Evolutionary conservation across 2,329 filamentous ascomycete species (phyloP).

Genomic region (Exophiala aquamarina): DNA sequence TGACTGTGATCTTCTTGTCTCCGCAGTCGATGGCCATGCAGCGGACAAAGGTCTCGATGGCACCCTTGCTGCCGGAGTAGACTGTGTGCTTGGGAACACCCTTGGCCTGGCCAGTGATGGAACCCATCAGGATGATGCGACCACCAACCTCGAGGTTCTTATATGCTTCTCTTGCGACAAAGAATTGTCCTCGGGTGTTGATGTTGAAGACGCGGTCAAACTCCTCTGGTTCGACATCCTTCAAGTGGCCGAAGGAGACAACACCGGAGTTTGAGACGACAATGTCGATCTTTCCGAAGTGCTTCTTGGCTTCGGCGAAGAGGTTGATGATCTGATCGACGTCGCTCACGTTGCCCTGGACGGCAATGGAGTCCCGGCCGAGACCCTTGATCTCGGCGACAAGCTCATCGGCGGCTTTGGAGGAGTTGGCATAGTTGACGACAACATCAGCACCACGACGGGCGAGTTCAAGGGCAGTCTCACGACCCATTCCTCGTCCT

Average conservation of each 20-base stretch:
- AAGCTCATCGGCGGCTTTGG: constrained; percentile 63
- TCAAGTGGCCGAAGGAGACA: constrained; percentile 66
- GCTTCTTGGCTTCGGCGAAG: constrained; percentile 62
- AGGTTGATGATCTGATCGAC: constrained; percentile 62
- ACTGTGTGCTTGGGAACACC: constrained; percentile 70
- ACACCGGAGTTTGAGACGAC: constrained; percentile 59
- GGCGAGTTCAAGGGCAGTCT: constrained; percentile 43
- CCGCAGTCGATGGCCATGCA: constrained; percentile 71
- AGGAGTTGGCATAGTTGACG: constrained; percentile 57
- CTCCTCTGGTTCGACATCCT: constrained; percentile 69
- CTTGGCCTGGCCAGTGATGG: constrained; percentile 66
- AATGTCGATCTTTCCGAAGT: constrained; percentile 68
- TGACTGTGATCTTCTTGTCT: constrained; percentile 67
- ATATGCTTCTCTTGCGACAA: constrained; percentile 73
- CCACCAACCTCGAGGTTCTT: constrained; percentile 69
- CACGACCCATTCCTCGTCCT: constrained; percentile 43
- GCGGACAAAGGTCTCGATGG: constrained; percentile 74
- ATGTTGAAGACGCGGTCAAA: constrained; percentile 70
- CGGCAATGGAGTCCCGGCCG: constrained; percentile 62
- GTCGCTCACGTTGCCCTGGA: constrained; percentile 68
- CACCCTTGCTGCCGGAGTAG: constrained; percentile 74
- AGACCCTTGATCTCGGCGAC: constrained; percentile 65
- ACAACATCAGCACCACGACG: constrained; percentile 40
- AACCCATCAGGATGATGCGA: constrained; percentile 70
- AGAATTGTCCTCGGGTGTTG: constrained; percentile 72